These are phyloP conservation scores for Metarhizium brunneum DNA, from an alignment of 2,329 filamentous ascomycete genomes.

Conservation along the genomic window DNA sequence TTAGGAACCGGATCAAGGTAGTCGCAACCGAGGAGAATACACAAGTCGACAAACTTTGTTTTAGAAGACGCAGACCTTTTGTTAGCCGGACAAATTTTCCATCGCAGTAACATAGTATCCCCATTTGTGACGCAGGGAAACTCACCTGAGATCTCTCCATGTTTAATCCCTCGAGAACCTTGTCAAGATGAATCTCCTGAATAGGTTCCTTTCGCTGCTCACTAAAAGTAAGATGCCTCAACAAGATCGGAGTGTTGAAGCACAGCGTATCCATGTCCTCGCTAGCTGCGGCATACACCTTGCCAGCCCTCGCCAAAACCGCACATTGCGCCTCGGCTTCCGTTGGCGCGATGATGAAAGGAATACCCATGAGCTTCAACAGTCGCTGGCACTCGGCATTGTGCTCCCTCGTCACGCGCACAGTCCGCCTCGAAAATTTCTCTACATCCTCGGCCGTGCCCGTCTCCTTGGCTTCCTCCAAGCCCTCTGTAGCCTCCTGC, in stretches of 20 bases:
- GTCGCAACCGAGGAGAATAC: conserved; percentile 94
- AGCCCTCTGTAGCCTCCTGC: conserved; percentile 77
- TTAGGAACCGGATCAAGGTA: conserved; percentile 96
- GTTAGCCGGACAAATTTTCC: neutral
- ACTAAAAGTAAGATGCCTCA: conserved; percentile 91
- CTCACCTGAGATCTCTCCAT: conserved; percentile 81
- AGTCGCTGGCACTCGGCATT: conserved; percentile 89
- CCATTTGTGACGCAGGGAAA: neutral
- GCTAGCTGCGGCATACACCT: conserved; percentile 92
- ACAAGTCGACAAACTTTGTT: conserved; percentile 84
- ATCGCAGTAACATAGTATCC: neutral
- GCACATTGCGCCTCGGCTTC: conserved; percentile 98
- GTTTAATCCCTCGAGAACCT: conserved; percentile 72
- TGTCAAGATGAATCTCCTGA: conserved; percentile 84
- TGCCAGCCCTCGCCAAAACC: conserved; percentile 76
- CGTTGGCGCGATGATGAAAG: conserved; percentile 89
- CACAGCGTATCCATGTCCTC: conserved; percentile 99
- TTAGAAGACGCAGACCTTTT: neutral
- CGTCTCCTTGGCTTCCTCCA: conserved; percentile 94
- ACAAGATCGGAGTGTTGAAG: conserved; percentile 82
- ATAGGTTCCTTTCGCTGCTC: conserved; percentile 97
- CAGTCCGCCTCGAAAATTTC: conserved; percentile 89
- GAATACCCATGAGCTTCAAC: conserved; percentile 90
- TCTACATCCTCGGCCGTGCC: conserved; percentile 96
- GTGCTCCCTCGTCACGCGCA: conserved; percentile 91